phyloP scores from a whole-genome alignment of 2,329 filamentous ascomycete genomes.

The Byssochlamys sp. region DNA sequence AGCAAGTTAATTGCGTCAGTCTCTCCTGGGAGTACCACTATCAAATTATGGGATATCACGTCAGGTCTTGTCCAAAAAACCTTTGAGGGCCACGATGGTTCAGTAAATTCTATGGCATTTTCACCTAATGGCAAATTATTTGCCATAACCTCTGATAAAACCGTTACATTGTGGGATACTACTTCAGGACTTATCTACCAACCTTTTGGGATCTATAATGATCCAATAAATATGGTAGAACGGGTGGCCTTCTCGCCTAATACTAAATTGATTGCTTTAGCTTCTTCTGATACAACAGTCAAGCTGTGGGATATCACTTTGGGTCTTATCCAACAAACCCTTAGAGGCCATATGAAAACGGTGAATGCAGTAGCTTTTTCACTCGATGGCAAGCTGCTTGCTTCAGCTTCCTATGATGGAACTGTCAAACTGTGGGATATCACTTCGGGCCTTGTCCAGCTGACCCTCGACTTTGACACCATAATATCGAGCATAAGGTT shows the following conservation, averaged over 20 bases:
- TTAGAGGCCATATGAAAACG: neutral
- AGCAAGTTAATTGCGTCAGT: neutral
- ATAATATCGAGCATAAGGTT: no score
- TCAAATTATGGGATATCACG: neutral
- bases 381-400: neutral
- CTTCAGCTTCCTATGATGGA: neutral
- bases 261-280: constrained; percentile 14
- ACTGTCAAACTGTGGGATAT: neutral
- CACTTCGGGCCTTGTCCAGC: neutral
- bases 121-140: no score
- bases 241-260: constrained; percentile 16
- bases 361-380: neutral
- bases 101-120: no score
- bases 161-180: neutral
- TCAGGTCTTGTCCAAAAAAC: neutral
- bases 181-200: neutral
- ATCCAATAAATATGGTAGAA: constrained; percentile 8
- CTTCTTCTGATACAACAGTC: constrained; percentile 15
- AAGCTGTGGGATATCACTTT: constrained; percentile 14
- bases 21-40: neutral
- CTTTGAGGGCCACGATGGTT: neutral
- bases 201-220: constrained; percentile 13
- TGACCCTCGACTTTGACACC: neutral
- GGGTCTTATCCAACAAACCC: neutral
- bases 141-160: no score